Base-by-base conservation (phyloP, 192 early-diverging fungal species). In the Diversispora epigaea region DNA sequence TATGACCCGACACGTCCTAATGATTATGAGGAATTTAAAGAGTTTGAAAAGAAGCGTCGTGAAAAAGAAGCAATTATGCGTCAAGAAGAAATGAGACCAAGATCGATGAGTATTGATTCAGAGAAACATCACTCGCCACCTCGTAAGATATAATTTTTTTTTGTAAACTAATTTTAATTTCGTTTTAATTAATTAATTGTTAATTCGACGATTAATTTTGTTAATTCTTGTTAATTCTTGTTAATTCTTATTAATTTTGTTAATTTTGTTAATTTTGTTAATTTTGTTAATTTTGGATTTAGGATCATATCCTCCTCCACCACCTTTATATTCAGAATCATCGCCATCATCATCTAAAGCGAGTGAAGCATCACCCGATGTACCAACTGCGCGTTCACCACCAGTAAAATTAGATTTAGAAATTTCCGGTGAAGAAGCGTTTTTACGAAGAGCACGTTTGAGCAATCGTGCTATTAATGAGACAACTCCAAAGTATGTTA, bases 1-100 rank as follows among this genome's bases (percentile, higher is more conserved):
- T 91, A 89, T 79, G 92, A 93, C 52, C 89, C 91, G 44, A 70
- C 83, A 3, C 72, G 86, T 63, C 92, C 92, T 5, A 93, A 92
- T 63, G 92, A 93, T 57, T 93, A 86, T 78, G 88, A 91, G 41
- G 80, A 83, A 44, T 89, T 86, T 55, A 93, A 92, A 74, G 75
- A 79, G 57, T 43, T 79, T 6, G 89, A 92, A 70, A 75, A 80
- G 25, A 80, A 79, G 45, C 75, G 80, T 50, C 75, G 77, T n/a
- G 78, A 86, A 62, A 77, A 81, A 57, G 78, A 79, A 55, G 66
- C 68, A 44, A 72, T 76, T 67, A 69, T 77, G 65, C 58, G 65
- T 44, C 50, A 74, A 69, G 71, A 76, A 65, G n/a, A 56, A 7
- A 46, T 61, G 39, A 19, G 15, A 12, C 49, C 41, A 9, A 50